Conservation (phyloP, 2,329 filamentous ascomycete genomes). For the Epichloe scottii region DNA sequence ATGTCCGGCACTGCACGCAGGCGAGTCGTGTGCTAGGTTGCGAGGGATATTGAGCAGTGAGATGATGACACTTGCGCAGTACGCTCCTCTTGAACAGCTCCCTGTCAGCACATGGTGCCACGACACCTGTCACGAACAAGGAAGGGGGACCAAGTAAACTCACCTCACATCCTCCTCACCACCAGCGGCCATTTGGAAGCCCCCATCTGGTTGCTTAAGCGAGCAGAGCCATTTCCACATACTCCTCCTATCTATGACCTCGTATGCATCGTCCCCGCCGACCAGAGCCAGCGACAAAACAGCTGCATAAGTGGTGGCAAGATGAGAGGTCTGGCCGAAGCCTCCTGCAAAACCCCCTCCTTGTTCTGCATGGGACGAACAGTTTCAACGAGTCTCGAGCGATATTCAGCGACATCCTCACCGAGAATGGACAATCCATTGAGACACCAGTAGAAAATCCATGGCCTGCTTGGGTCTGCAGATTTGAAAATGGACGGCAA, state of each 20-base stretch:
- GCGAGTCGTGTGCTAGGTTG: constrained; percentile 60
- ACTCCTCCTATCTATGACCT: constrained; percentile 63
- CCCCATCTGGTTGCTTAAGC: constrained; percentile 77
- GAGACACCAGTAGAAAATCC: constrained; percentile 90
- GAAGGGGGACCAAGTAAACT: not conserved
- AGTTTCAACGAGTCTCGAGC: constrained; percentile 59
- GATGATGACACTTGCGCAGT: constrained; percentile 78
- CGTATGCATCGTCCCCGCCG: constrained; percentile 60
- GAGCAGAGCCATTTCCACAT: constrained; percentile 87
- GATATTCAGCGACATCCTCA: constrained; percentile 57
- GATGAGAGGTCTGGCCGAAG: constrained; percentile 79
- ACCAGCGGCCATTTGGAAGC: constrained; percentile 75
- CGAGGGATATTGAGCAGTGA: constrained; percentile 74
- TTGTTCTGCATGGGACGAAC: constrained; percentile 71
- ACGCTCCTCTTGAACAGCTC: constrained; percentile 55
- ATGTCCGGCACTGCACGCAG: constrained; percentile 49
- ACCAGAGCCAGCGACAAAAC: constrained; percentile 68
- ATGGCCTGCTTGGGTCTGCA: constrained; percentile 79
- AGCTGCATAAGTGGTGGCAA: constrained; percentile 79
- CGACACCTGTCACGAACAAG: constrained; percentile 4
- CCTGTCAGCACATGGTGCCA: constrained; percentile 8
- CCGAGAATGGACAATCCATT: constrained; percentile 64
- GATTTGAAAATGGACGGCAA: constrained; percentile 60
- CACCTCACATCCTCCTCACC: constrained; percentile 88
- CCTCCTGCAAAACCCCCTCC: constrained; percentile 85